phyloP scores from a whole-genome alignment of 768 basidiomycete genomes.

The Sporobolomyces pararoseus region DNA sequence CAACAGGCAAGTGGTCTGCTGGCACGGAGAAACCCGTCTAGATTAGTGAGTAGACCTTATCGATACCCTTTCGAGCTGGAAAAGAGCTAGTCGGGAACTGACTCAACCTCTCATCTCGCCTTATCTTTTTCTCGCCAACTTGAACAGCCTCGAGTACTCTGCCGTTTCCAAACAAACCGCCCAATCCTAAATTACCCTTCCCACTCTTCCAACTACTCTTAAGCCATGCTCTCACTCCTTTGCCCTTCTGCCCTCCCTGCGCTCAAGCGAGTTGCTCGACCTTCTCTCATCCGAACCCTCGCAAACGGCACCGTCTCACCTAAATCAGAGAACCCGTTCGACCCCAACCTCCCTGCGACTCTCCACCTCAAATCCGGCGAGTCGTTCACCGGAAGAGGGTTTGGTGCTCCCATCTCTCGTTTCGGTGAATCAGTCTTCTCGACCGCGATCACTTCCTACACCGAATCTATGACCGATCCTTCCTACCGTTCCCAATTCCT shows the following conservation, averaged over 20 bases:
- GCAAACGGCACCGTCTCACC: conserved; percentile 31
- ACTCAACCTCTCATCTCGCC: neutral
- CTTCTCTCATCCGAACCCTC: conserved; percentile 27
- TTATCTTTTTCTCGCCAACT: neutral
- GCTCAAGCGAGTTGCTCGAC: conserved; percentile 23
- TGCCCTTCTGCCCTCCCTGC: conserved; percentile 10
- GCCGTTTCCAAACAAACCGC: conserved; percentile 30
- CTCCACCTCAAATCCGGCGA: conserved; percentile 92
- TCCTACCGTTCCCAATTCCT: conserved; percentile 97
- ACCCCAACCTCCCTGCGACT: conserved; percentile 62
- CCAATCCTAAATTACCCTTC: conserved; percentile 6
- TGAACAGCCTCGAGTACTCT: conserved; percentile 31
- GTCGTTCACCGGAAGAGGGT: conserved; percentile 81
- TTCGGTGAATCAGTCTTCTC: conserved; percentile 99
- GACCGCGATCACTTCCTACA: conserved; percentile 97
- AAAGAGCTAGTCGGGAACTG: neutral
- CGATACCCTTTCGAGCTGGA: neutral
- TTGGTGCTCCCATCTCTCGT: conserved; percentile 78
- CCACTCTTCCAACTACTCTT: neutral
- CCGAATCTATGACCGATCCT: conserved; percentile 99
- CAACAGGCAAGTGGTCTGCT: conserved; percentile 18
- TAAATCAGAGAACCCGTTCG: conserved; percentile 35
- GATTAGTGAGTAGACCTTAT: conserved; percentile 27
- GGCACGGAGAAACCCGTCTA: conserved; percentile 26
- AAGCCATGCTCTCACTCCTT: conserved; percentile 32